Percentiles rank a stretch among this genome's conserved stretches.
These are phyloP conservation scores for Blastobotrys apis DNA, from an alignment of 1,139 yeast genomes.

Conservation along the genomic window DNA sequence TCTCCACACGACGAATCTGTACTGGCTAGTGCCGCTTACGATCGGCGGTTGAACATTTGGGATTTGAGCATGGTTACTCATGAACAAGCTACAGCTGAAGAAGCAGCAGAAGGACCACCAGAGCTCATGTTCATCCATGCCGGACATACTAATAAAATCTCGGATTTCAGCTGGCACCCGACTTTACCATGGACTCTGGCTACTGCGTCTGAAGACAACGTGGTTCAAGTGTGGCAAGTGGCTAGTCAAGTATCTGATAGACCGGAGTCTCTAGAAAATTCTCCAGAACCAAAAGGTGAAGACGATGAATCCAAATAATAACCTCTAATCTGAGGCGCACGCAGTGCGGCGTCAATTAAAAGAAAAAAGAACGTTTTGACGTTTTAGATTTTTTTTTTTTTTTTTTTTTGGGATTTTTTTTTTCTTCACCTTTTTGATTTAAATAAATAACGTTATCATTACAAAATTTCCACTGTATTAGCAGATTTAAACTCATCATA, in stretches of 20 bases:
- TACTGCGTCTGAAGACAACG: slow-evolving; percentile 86
- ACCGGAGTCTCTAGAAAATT: background rate
- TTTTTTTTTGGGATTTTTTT: no score
- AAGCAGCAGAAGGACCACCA: slow-evolving; percentile 42
- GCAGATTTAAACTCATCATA: background rate
- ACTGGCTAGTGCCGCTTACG: slow-evolving; percentile 70
- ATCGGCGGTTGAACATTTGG: slow-evolving; percentile 70
- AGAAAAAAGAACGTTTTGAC: no score
- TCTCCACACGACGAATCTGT: slow-evolving; percentile 60
- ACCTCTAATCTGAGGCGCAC: no score
- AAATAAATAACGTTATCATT: background rate
- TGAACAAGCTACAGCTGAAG: slow-evolving; percentile 41
- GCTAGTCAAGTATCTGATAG: slow-evolving; percentile 42
- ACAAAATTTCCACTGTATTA: slow-evolving; percentile 4
- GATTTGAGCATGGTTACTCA: slow-evolving; percentile 49
- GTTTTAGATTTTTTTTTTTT: no score
- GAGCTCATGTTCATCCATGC: slow-evolving; percentile 56
- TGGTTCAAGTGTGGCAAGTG: slow-evolving; percentile 77
- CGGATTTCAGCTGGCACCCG: slow-evolving; percentile 84
- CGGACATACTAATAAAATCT: slow-evolving; percentile 86
- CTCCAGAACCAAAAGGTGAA: slow-evolving; percentile 33
- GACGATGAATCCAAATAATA: no score
- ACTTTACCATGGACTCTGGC: slow-evolving; percentile 75
- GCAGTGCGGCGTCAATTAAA: no score
- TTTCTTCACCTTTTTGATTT: no score